These are phyloP conservation scores for Chalciporus piperatus DNA, from an alignment of 768 basidiomycete genomes.

Conservation along the genomic window DNA sequence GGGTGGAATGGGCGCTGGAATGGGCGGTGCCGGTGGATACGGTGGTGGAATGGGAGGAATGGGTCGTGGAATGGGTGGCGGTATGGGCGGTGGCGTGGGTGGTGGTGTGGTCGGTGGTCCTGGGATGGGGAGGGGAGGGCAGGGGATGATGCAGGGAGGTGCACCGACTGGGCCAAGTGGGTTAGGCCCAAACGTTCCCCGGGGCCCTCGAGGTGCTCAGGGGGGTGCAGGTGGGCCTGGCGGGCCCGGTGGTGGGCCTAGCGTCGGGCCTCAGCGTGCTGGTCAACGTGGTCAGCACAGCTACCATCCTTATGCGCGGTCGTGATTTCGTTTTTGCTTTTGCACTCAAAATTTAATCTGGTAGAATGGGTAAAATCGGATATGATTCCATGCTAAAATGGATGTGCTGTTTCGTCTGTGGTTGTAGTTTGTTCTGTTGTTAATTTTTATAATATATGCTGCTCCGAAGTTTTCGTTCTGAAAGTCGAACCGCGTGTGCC, in stretches of 20 bases:
- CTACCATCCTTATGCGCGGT: constrained; percentile 84
- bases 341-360: constrained; percentile 12
- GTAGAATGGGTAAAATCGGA: constrained; percentile 1
- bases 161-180: constrained; percentile 36
- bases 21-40: constrained; percentile 35
- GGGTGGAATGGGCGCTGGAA: constrained; percentile 34
- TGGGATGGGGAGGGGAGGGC: constrained; percentile 36
- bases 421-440: constrained; percentile 4
- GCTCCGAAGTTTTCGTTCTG: not conserved
- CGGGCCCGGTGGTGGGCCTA: constrained; percentile 49
- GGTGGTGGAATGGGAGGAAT: constrained; percentile 39
- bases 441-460: constrained; percentile 16
- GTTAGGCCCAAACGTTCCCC: constrained; percentile 58
- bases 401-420: constrained; percentile 3
- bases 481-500: too few relatives aligned
- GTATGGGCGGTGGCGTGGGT: constrained; percentile 43
- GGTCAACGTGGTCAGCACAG: constrained; percentile 73
- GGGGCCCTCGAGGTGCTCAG: constrained; percentile 60
- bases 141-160: constrained; percentile 38
- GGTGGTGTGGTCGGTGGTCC: constrained; percentile 38
- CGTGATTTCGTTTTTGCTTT: constrained; percentile 13
- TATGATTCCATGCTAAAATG: constrained; percentile 2
- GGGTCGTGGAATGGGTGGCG: constrained; percentile 35
- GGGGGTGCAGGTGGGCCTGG: constrained; percentile 50
- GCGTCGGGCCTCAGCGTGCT: constrained; percentile 71